A percentile compares a stretch with the other conserved stretches of the same genome.
Conservation (phyloP, 495 filamentous ascomycete genomes). For the Pyrenula massariospora region DNA sequence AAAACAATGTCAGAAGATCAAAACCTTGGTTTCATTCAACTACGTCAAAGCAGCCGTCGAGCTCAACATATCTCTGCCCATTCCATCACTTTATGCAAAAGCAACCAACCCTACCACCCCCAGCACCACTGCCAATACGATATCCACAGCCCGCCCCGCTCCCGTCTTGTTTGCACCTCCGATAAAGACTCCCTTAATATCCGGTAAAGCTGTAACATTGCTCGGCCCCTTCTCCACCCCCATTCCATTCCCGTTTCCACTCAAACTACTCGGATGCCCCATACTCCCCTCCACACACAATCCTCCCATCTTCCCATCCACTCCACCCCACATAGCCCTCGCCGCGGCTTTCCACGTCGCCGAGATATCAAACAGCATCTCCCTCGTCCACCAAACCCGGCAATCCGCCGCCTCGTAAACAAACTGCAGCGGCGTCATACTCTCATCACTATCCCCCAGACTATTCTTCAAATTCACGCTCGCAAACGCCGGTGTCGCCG, state of each 20-base stretch:
- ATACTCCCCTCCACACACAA: background rate
- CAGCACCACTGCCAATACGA: background rate
- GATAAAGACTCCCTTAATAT: background rate
- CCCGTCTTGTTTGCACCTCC: background rate
- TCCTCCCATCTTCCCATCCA: too few relatives aligned
- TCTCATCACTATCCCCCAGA: slow-evolving; percentile 4
- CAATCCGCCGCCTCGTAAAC: slow-evolving; percentile 18
- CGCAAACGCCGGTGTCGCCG: background rate
- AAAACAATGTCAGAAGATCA: too few relatives aligned
- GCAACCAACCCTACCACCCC: background rate
- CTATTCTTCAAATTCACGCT: slow-evolving; percentile 12
- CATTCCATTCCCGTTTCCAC: background rate
- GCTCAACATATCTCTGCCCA: too few relatives aligned
- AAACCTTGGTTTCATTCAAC: too few relatives aligned
- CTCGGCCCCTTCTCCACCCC: background rate
- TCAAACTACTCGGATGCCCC: background rate
- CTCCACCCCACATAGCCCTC: slow-evolving; percentile 7
- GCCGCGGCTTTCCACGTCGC: slow-evolving; percentile 12
- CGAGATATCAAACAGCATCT: slow-evolving; percentile 8
- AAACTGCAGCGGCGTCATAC: slow-evolving; percentile 14
- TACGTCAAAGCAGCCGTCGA: too few relatives aligned
- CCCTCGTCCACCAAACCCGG: slow-evolving; percentile 15
- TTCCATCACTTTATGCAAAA: too few relatives aligned
- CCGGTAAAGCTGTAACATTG: background rate
- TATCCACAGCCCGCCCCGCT: background rate